Conservation (phyloP, 192 early-diverging fungal genomes). For the Coemansia sp. region DNA sequence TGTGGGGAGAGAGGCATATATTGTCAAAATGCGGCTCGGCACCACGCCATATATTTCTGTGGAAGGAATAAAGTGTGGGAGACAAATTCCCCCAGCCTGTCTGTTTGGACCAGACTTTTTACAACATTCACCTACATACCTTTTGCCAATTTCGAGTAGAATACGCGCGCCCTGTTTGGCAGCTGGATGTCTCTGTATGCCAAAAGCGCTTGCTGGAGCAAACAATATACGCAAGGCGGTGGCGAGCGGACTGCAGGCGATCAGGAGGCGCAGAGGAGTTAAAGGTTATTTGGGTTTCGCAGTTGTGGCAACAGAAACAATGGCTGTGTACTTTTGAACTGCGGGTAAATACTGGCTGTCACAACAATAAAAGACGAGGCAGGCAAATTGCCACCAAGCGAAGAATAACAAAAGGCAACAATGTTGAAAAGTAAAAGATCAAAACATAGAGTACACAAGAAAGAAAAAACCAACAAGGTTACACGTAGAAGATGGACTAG, state of each 20-base stretch:
- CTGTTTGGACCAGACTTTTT: too few species aligned
- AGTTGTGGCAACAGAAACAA: neutral
- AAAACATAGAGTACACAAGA: conserved; percentile 3
- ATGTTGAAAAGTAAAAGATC: neutral
- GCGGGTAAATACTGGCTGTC: neutral
- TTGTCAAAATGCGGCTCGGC: neutral
- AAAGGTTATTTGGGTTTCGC: neutral
- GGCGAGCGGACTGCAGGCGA: neutral
- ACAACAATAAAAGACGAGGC: neutral
- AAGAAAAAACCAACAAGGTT: neutral
- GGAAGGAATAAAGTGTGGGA: neutral
- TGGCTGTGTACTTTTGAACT: neutral
- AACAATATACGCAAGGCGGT: neutral
- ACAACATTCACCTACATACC: too few species aligned
- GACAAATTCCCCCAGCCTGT: neutral
- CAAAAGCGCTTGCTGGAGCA: neutral
- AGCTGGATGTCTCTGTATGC: neutral
- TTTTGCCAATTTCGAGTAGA: too few species aligned
- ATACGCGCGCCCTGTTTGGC: too few species aligned
- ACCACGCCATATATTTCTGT: neutral
- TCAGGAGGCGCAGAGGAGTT: neutral
- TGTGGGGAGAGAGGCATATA: neutral
- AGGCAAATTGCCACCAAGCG: neutral
- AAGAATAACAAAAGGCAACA: neutral
- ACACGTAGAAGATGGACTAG: neutral